Percentiles rank a stretch among this genome's conserved stretches.
phyloP scores from a whole-genome alignment of 768 basidiomycete genomes.

The Lepiota venenata region DNA sequence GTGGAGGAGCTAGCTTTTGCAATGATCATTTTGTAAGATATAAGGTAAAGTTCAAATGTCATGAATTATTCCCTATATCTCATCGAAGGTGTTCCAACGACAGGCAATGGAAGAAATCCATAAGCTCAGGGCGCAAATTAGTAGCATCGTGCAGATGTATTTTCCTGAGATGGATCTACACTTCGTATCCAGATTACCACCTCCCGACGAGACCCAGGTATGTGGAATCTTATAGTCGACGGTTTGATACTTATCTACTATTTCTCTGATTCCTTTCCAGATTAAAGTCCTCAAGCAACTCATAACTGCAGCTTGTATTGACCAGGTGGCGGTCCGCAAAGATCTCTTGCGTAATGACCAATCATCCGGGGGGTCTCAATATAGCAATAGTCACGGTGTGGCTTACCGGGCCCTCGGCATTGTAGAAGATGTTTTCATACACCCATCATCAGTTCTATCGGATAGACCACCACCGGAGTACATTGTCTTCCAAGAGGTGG shows the following conservation, averaged over 20 bases:
- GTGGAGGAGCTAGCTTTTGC: slow-evolving; percentile 80
- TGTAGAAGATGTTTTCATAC: slow-evolving; percentile 86
- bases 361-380: slow-evolving; percentile 59
- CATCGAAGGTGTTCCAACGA: neutral
- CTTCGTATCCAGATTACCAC: slow-evolving; percentile 62
- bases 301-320: slow-evolving; percentile 86
- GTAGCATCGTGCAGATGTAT: slow-evolving; percentile 76
- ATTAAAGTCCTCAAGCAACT: slow-evolving; percentile 89
- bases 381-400: slow-evolving; percentile 72
- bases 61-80: neutral
- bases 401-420: slow-evolving; percentile 82
- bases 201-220: slow-evolving; percentile 80
- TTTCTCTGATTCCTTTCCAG: slow-evolving; percentile 32
- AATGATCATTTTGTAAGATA: slow-evolving; percentile 83
- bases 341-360: slow-evolving; percentile 63
- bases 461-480: slow-evolving; percentile 77
- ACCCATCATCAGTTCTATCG: slow-evolving; percentile 82
- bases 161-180: slow-evolving; percentile 62
- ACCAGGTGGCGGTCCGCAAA: slow-evolving; percentile 90
- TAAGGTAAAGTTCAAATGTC: slow-evolving; percentile 51
- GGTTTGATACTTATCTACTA: slow-evolving; percentile 5
- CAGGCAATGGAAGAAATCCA: slow-evolving; percentile 99
- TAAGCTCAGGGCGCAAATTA: slow-evolving; percentile 88
- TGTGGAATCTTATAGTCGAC: slow-evolving; percentile 8
- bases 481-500: slow-evolving; percentile 78